Evolutionary conservation across 2,329 filamentous ascomycete species (phyloP).

Genomic region (Metarhizium album): DNA sequence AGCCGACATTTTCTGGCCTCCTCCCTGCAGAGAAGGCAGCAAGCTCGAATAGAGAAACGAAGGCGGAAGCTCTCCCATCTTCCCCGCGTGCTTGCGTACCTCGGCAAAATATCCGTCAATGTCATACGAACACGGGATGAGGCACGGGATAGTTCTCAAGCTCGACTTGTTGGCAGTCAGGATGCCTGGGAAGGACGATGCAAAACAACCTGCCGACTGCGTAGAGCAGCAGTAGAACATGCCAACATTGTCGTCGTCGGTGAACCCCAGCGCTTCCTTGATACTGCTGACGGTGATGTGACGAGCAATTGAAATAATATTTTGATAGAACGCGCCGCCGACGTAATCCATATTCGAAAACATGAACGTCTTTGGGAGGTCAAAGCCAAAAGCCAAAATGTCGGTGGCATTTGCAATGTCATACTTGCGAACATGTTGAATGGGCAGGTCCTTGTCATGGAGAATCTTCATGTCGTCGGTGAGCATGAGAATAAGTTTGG

Average conservation of each 20-base stretch:
- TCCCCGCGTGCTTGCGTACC: conserved; percentile 60
- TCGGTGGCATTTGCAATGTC: conserved; percentile 53
- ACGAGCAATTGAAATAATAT: conserved; percentile 48
- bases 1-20: conserved; percentile 87
- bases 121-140: conserved; percentile 63
- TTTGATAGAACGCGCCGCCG: conserved; percentile 56
- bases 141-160: conserved; percentile 63
- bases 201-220: not conserved
- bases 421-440: conserved; percentile 24
- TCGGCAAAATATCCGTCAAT: conserved; percentile 64
- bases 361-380: conserved; percentile 81
- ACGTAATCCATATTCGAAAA: conserved; percentile 71
- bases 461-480: conserved; percentile 45
- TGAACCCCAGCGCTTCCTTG: not conserved
- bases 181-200: not conserved
- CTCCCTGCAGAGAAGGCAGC: conserved; percentile 78
- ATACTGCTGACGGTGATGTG: conserved; percentile 14
- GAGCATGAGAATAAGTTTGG: conserved; percentile 87
- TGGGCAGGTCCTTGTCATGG: no score
- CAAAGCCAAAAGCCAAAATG: conserved; percentile 72
- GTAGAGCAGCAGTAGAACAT: not conserved
- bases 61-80: conserved; percentile 51
- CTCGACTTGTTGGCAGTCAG: conserved; percentile 35
- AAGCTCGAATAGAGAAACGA: conserved; percentile 70
- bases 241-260: not conserved